These are phyloP conservation scores for Ustilago esculenta DNA, from an alignment of 1,284 basidiomycete genomes.

Conservation along the genomic window DNA sequence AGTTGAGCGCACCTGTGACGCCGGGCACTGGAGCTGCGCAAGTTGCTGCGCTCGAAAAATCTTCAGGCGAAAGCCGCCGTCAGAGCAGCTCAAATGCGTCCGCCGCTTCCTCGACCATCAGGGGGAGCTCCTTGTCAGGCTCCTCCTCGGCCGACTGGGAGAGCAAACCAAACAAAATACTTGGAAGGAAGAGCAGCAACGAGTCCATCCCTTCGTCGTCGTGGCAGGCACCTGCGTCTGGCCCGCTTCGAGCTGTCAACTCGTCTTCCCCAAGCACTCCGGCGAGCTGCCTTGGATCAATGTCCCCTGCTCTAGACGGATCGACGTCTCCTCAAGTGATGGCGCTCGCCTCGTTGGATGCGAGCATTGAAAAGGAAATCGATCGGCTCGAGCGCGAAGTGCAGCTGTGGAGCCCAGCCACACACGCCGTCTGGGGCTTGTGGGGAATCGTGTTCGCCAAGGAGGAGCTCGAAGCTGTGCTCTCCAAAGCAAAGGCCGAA, in stretches of 20 bases:
- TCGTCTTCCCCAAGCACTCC: slow-evolving; percentile 29
- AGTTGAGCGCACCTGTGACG: slow-evolving; percentile 30
- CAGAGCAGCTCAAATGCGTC: slow-evolving; percentile 28
- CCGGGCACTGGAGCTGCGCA: slow-evolving; percentile 39
- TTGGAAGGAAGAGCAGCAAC: slow-evolving; percentile 22
- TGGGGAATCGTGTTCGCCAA: slow-evolving; percentile 64
- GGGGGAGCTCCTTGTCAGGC: slow-evolving; percentile 7
- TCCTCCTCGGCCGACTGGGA: slow-evolving; percentile 1
- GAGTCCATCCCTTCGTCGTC: slow-evolving; percentile 45
- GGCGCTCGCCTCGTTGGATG: slow-evolving; percentile 45
- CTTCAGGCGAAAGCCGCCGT: slow-evolving; percentile 31
- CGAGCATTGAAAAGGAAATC: slow-evolving; percentile 55
- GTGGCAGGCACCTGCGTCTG: slow-evolving; percentile 38
- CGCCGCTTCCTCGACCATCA: neutral
- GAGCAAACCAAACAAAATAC: neutral
- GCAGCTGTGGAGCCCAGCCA: slow-evolving; percentile 57
- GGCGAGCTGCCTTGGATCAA: slow-evolving; percentile 12
- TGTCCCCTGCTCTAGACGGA: slow-evolving; percentile 25
- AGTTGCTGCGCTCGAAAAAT: slow-evolving; percentile 39
- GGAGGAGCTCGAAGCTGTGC: slow-evolving; percentile 52
- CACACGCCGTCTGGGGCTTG: slow-evolving; percentile 63
- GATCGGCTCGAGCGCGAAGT: slow-evolving; percentile 63
- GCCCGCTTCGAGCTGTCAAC: slow-evolving; percentile 18
- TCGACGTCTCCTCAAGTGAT: slow-evolving; percentile 35
- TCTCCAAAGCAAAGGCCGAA: slow-evolving; percentile 31